A percentile compares a stretch with the other conserved stretches of the same genome.
These are phyloP conservation scores for Dipteronia dyeriana DNA, from an alignment of 345 rosid genomes.

Conservation along the genomic window DNA sequence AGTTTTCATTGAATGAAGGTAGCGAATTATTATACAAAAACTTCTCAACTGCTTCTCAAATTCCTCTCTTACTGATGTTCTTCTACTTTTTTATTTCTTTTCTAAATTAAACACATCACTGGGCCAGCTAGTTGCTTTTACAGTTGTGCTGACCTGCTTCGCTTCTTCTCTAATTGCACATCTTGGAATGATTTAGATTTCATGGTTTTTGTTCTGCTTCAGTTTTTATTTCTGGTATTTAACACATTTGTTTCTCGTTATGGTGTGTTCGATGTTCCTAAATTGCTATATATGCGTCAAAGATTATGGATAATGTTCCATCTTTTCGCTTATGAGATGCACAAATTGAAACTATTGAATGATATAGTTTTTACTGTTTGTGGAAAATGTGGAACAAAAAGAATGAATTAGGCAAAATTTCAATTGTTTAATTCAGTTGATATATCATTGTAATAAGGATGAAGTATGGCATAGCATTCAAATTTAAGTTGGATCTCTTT, in stretches of 20 bases:
- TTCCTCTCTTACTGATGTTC: too few relatives aligned
- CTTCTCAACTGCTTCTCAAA: too few relatives aligned
- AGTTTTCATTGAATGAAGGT: too few relatives aligned
- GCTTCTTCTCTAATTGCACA: constrained; percentile 48
- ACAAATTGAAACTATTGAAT: background rate
- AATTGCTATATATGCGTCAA: constrained; percentile 44
- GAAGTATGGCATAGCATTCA: background rate
- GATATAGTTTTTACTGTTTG: too few relatives aligned
- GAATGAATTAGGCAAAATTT: too few relatives aligned
- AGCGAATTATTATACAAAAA: too few relatives aligned
- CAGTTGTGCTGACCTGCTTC: constrained; percentile 44
- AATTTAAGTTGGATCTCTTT: too few relatives aligned
- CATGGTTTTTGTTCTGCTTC: background rate
- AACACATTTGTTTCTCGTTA: background rate
- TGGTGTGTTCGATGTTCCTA: constrained; percentile 60
- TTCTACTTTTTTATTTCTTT: too few relatives aligned
- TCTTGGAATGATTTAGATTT: constrained; percentile 37
- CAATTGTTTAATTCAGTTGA: background rate
- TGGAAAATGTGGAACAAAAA: too few relatives aligned
- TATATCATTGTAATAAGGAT: background rate
- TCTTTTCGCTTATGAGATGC: background rate
- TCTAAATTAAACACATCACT: too few relatives aligned
- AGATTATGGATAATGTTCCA: constrained; percentile 31
- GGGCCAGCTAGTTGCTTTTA: constrained; percentile 53
- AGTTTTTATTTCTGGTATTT: too few relatives aligned